These are phyloP conservation scores for Penicilliopsis zonata DNA, from an alignment of 495 filamentous ascomycete genomes.

Conservation along the genomic window DNA sequence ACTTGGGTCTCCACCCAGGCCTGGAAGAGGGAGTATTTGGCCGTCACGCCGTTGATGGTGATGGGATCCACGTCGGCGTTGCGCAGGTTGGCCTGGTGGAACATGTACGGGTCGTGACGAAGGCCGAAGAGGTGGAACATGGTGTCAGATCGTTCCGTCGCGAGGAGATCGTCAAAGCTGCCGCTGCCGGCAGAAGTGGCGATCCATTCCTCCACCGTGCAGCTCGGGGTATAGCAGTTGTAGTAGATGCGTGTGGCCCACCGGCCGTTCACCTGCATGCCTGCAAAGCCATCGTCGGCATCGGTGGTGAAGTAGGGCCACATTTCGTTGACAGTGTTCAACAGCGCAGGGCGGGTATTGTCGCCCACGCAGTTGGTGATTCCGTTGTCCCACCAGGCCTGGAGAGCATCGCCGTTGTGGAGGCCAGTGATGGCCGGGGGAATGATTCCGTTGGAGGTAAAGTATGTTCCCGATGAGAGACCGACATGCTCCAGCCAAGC, in stretches of 20 bases:
- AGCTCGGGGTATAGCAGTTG: slow-evolving; percentile 45
- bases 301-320: slow-evolving; percentile 45
- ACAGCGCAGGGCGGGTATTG: slow-evolving; percentile 41
- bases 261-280: slow-evolving; percentile 45
- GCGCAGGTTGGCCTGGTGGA: slow-evolving; percentile 48
- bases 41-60: slow-evolving; percentile 38
- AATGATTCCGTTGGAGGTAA: slow-evolving; percentile 42
- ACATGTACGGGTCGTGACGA: slow-evolving; percentile 37
- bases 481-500: slow-evolving; percentile 43
- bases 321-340: slow-evolving; percentile 35
- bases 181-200: slow-evolving; percentile 42
- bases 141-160: slow-evolving; percentile 36
- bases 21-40: slow-evolving; percentile 42
- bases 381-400: slow-evolving; percentile 45
- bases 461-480: slow-evolving; percentile 26
- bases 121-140: slow-evolving; percentile 44
- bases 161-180: slow-evolving; percentile 35
- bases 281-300: slow-evolving; percentile 39
- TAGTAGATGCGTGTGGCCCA: slow-evolving; percentile 56
- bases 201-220: slow-evolving; percentile 49
- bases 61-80: slow-evolving; percentile 31
- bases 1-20: slow-evolving; percentile 49
- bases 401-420: slow-evolving; percentile 51
- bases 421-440: slow-evolving; percentile 53
- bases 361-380: slow-evolving; percentile 51